A percentile compares a stretch with the other conserved stretches of the same genome.
These are phyloP conservation scores for Neurospora africana DNA, from an alignment of 495 filamentous ascomycete genomes.

Conservation along the genomic window DNA sequence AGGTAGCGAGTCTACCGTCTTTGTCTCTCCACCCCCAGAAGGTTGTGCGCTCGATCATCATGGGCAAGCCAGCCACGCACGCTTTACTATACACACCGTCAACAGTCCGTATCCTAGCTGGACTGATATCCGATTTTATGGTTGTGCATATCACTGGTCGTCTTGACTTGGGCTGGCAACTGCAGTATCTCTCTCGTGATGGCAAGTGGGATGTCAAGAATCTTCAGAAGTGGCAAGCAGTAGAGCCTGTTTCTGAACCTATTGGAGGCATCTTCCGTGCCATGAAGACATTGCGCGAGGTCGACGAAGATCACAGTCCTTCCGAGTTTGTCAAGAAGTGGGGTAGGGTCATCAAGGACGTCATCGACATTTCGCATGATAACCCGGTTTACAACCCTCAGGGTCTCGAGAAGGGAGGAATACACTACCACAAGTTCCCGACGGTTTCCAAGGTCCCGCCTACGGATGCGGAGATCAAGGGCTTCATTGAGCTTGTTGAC, in stretches of 20 bases:
- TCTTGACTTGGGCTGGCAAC: constrained; percentile 78
- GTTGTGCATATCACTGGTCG: constrained; percentile 61
- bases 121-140: constrained; percentile 75
- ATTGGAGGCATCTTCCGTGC: constrained; percentile 71
- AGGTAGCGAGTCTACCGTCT: constrained; percentile 27
- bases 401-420: constrained; percentile 60
- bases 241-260: constrained; percentile 63
- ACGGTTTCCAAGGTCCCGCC: constrained; percentile 90
- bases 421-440: constrained; percentile 78
- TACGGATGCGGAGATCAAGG: constrained; percentile 58
- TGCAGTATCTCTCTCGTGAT: constrained; percentile 71
- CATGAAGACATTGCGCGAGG: constrained; percentile 80
- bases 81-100: constrained; percentile 72
- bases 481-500: constrained; percentile 73
- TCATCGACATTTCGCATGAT: constrained; percentile 84
- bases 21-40: constrained; percentile 33
- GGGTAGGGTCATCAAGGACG: constrained; percentile 51
- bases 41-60: constrained; percentile 56
- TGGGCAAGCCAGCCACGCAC: constrained; percentile 74
- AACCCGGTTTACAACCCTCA: constrained; percentile 73
- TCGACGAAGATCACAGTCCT: constrained; percentile 76
- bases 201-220: constrained; percentile 99
- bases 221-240: constrained; percentile 77
- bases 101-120: constrained; percentile 64
- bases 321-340: constrained; percentile 60